phyloP scores from a whole-genome alignment of 768 basidiomycete genomes.

The Pleurotus salmoneostramineus region DNA sequence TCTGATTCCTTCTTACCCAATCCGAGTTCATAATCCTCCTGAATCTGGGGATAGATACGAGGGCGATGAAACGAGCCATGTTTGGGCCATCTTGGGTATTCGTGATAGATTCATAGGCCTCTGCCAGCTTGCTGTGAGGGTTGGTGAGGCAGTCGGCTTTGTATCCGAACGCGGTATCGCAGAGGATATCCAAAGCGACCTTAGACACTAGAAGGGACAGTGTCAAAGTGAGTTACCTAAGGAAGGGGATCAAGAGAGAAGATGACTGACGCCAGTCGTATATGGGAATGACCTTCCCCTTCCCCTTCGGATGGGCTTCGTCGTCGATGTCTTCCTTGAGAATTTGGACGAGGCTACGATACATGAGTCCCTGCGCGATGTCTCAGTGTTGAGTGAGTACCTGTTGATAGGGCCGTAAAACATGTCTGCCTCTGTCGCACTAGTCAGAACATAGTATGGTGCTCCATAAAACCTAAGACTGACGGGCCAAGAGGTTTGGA shows the following conservation, averaged over 20 bases:
- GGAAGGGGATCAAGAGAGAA: neutral
- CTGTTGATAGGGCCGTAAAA: slow-evolving; percentile 43
- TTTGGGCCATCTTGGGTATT: slow-evolving; percentile 35
- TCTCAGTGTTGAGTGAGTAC: slow-evolving; percentile 11
- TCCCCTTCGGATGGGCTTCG: slow-evolving; percentile 18
- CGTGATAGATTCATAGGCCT: slow-evolving; percentile 40
- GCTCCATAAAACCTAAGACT: slow-evolving; percentile 5
- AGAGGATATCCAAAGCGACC: slow-evolving; percentile 50
- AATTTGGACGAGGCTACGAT: slow-evolving; percentile 30
- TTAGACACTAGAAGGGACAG: slow-evolving; percentile 34
- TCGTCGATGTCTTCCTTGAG: slow-evolving; percentile 26
- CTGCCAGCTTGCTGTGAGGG: slow-evolving; percentile 41
- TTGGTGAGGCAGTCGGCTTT: slow-evolving; percentile 39
- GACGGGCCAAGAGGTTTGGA: slow-evolving; percentile 33
- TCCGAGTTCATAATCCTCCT: slow-evolving; percentile 26
- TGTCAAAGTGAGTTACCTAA: neutral
- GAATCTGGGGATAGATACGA: slow-evolving; percentile 33
- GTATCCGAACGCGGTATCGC: slow-evolving; percentile 47
- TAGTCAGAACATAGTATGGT: neutral
- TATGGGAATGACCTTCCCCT: slow-evolving; percentile 27
- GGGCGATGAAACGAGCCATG: slow-evolving; percentile 28
- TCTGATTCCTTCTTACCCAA: slow-evolving; percentile 31
- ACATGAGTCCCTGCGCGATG: neutral
- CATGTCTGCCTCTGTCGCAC: slow-evolving; percentile 36
- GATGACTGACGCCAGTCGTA: slow-evolving; percentile 42